Evolutionary conservation across 2,329 filamentous ascomycete genomes (phyloP).

Genomic region (Xylariales sp.): DNA sequence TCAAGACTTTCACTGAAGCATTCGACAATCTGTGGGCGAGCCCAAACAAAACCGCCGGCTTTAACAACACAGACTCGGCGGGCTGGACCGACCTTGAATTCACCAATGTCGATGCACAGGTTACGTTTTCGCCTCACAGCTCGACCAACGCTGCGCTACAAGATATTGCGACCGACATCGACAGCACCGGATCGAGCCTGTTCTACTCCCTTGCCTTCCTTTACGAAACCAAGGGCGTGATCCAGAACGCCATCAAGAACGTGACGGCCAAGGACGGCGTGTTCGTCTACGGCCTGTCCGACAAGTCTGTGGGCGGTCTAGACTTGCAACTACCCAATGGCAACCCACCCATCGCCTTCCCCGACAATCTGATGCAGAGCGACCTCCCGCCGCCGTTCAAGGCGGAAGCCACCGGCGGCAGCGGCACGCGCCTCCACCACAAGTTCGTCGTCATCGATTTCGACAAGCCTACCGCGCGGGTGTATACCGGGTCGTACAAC

Average conservation of each 20-base stretch:
- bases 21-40: not conserved
- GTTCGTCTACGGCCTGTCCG: not conserved
- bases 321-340: not conserved
- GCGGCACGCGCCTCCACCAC: not conserved
- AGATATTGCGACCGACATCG: not conserved
- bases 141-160: not conserved
- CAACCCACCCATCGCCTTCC: not conserved
- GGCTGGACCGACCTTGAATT: not conserved
- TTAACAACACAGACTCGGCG: not conserved
- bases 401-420: not conserved
- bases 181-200: not conserved
- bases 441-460: not conserved
- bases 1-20: not conserved
- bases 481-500: not conserved
- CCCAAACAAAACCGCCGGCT: not conserved
- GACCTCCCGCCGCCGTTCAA: not conserved
- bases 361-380: not conserved
- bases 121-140: not conserved
- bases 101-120: not conserved
- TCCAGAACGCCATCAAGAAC: not conserved
- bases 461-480: not conserved
- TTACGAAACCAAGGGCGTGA: not conserved
- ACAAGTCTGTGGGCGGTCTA: not conserved
- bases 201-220: not conserved
- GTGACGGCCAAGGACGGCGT: not conserved